Conservation (phyloP, 106 monocot genomes). For the Acanthochlamys bracteata region DNA sequence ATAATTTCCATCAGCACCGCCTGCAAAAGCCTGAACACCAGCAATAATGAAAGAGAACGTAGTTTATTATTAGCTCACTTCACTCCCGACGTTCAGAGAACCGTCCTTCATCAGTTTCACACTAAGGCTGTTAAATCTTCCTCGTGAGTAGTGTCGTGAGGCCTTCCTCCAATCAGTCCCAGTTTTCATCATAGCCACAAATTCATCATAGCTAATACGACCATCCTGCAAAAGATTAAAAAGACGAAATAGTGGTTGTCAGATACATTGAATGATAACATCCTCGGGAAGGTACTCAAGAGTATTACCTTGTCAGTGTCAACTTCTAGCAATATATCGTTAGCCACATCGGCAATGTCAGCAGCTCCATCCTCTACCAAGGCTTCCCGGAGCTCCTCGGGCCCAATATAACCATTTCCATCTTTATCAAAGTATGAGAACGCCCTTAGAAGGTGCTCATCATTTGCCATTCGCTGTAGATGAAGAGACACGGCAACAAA, state of each 20-base stretch:
- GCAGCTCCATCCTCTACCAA: slow-evolving; percentile 68
- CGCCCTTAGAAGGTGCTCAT: slow-evolving; percentile 71
- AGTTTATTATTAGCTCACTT: slow-evolving; percentile 14
- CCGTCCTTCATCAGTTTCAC: slow-evolving; percentile 72
- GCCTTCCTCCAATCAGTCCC: slow-evolving; percentile 87
- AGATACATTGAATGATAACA: neutral
- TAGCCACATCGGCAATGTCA: slow-evolving; percentile 54
- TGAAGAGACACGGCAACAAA: slow-evolving; percentile 88
- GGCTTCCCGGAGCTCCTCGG: slow-evolving; percentile 78
- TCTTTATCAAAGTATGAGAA: slow-evolving; percentile 92
- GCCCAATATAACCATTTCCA: slow-evolving; percentile 74
- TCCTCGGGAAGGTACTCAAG: neutral
- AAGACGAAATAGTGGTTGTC: neutral
- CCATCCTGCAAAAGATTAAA: slow-evolving; percentile 40
- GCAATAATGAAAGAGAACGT: slow-evolving; percentile 5
- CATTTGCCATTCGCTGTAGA: slow-evolving; percentile 85
- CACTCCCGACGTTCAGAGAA: slow-evolving; percentile 31
- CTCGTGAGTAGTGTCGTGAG: slow-evolving; percentile 76
- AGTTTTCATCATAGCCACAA: slow-evolving; percentile 86
- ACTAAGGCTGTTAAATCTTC: slow-evolving; percentile 78
- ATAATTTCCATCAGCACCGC: neutral
- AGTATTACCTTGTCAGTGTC: slow-evolving; percentile 79
- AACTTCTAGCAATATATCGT: slow-evolving; percentile 91
- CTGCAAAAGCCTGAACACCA: neutral
- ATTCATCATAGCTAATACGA: slow-evolving; percentile 65